Conservation (phyloP, 331 rosid genomes). For the Prunus yedoensis region DNA sequence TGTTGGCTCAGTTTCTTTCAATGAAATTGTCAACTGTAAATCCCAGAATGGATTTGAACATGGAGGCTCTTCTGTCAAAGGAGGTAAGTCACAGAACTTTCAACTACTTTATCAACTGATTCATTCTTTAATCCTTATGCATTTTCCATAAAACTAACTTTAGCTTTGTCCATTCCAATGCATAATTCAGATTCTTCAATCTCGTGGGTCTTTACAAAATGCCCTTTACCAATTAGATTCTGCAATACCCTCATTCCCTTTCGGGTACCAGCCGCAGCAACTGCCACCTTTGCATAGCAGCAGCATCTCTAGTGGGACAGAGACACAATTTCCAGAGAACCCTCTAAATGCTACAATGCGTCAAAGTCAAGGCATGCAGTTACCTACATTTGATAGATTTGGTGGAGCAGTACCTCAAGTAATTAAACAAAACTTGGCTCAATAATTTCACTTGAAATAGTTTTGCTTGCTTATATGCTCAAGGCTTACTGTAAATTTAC, state of each 20-base stretch:
- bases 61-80: constrained; percentile 50
- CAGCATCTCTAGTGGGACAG: constrained; percentile 33
- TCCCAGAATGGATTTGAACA: constrained; percentile 51
- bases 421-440: constrained; percentile 13
- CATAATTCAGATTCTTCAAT: constrained; percentile 42
- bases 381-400: constrained; percentile 31
- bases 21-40: constrained; percentile 62
- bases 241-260: constrained; percentile 34
- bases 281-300: constrained; percentile 33
- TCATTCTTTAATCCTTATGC: neutral
- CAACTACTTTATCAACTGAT: neutral
- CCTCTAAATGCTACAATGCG: constrained; percentile 24
- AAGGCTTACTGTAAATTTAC: neutral
- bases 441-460: neutral
- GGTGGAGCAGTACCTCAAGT: constrained; percentile 38
- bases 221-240: constrained; percentile 40
- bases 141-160: neutral
- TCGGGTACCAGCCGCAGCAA: constrained; percentile 40
- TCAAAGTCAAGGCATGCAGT: constrained; percentile 32
- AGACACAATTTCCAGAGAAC: constrained; percentile 35
- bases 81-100: constrained; percentile 36
- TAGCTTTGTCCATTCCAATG: neutral
- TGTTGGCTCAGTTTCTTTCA: constrained; percentile 53
- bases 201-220: constrained; percentile 40
- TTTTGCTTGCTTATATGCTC: constrained; percentile 18